These are phyloP conservation scores for Hordeum marinum DNA, from an alignment of 176 grass and related monocot genomes.

Conservation along the genomic window DNA sequence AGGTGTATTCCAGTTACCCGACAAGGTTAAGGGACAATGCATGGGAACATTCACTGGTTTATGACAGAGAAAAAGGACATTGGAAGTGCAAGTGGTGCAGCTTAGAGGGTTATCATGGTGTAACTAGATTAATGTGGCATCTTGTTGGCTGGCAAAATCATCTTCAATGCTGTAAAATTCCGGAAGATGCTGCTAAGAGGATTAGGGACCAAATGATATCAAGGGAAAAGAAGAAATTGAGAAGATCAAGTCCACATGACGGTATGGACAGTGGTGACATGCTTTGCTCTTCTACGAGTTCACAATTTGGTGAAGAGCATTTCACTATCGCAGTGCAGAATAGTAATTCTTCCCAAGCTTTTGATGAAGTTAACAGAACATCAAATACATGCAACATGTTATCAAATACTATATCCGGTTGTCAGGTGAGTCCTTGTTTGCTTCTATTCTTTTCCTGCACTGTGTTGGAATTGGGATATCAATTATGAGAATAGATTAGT, in stretches of 20 bases:
- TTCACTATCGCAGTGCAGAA: neutral
- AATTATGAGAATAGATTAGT: neutral
- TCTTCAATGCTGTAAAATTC: constrained; percentile 18
- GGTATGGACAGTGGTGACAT: neutral
- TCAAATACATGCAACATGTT: constrained; percentile 14
- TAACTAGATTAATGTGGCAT: constrained; percentile 41
- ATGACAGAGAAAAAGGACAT: constrained; percentile 35
- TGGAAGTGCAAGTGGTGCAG: constrained; percentile 48
- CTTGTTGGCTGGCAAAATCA: constrained; percentile 37
- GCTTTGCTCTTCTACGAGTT: constrained; percentile 23
- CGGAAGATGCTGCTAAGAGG: constrained; percentile 27
- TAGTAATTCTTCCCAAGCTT: constrained; percentile 16
- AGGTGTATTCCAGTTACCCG: constrained; percentile 12
- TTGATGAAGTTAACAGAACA: constrained; percentile 21
- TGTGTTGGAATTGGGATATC: constrained; percentile 11
- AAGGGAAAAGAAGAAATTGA: constrained; percentile 24
- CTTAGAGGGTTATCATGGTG: constrained; percentile 41
- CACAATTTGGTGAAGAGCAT: constrained; percentile 24
- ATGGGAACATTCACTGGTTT: constrained; percentile 43
- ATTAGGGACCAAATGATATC: constrained; percentile 33
- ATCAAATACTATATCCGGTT: constrained; percentile 17
- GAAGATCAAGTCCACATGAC: constrained; percentile 12
- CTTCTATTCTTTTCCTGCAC: neutral
- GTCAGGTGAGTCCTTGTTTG: constrained; percentile 19
- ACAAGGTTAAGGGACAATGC: constrained; percentile 18